phyloP scores from a whole-genome alignment of 2,329 filamentous ascomycete species.

The Drechslera avenae region DNA sequence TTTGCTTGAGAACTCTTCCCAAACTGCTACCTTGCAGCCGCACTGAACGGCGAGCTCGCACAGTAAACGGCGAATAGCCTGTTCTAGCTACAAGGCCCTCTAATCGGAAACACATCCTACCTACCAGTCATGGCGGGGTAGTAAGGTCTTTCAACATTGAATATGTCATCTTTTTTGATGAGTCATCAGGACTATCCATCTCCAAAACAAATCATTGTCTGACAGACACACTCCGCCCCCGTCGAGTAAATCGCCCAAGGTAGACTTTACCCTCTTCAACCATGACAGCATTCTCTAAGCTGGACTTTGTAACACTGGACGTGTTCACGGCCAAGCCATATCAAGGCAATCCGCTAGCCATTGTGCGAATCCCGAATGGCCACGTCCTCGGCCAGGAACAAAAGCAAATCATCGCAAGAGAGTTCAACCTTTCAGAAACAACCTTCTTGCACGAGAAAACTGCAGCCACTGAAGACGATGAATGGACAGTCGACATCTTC shows the following conservation, averaged over 20 bases:
- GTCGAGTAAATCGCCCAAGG: not conserved
- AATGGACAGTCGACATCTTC: constrained; percentile 61
- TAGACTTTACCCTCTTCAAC: not conserved
- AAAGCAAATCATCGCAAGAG: constrained; percentile 60
- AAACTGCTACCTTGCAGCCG: too few relatives aligned
- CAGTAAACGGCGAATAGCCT: too few relatives aligned
- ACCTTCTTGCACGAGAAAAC: constrained; percentile 57
- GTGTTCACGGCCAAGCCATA: constrained; percentile 58
- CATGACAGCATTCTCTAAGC: constrained; percentile 26
- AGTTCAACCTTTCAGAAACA: constrained; percentile 65
- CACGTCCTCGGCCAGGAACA: constrained; percentile 51
- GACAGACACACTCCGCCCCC: not conserved
- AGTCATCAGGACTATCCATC: constrained; percentile 9
- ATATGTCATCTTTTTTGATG: constrained; percentile 5
- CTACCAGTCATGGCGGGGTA: not conserved
- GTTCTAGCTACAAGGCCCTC: too few relatives aligned
- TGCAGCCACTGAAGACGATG: constrained; percentile 21
- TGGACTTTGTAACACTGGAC: constrained; percentile 49
- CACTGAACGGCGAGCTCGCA: too few relatives aligned
- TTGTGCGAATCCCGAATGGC: constrained; percentile 55
- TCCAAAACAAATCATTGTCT: not conserved
- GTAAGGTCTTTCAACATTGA: not conserved
- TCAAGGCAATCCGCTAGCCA: constrained; percentile 61
- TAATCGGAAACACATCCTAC: too few relatives aligned
- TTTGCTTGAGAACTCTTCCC: too few relatives aligned